A percentile compares a stretch with the other conserved stretches of the same genome.
phyloP scores from a whole-genome alignment of 768 basidiomycete species.

The Naganishia onofrii region DNA sequence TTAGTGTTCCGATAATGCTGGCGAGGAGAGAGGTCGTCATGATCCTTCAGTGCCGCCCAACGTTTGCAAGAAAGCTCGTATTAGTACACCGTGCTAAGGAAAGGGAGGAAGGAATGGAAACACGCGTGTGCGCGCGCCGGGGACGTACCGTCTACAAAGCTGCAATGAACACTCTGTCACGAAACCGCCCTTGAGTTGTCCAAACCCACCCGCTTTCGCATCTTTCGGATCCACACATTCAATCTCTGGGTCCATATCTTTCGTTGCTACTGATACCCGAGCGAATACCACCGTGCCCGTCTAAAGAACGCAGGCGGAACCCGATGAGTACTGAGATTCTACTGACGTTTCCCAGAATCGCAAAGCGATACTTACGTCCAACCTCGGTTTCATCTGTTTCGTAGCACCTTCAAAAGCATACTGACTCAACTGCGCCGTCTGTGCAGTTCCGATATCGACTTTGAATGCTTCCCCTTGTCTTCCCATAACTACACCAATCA shows the following conservation, averaged over 20 bases:
- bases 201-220: constrained; percentile 86
- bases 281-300: constrained; percentile 88
- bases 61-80: too few relatives aligned
- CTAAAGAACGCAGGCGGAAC: constrained; percentile 53
- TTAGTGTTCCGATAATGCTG: constrained; percentile 62
- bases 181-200: constrained; percentile 87
- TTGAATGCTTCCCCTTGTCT: constrained; percentile 84
- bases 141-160: constrained; percentile 80
- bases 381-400: constrained; percentile 86
- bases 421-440: constrained; percentile 77
- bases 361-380: constrained; percentile 63
- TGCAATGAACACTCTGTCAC: constrained; percentile 75
- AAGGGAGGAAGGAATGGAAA: background rate
- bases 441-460: constrained; percentile 88
- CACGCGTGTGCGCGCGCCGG: too few relatives aligned
- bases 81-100: too few relatives aligned
- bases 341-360: too few relatives aligned
- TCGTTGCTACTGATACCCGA: constrained; percentile 85
- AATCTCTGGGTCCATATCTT: constrained; percentile 97
- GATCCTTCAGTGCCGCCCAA: too few relatives aligned
- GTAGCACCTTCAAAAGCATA: constrained; percentile 95
- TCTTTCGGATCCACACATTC: constrained; percentile 95
- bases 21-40: constrained; percentile 74
- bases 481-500: constrained; percentile 76
- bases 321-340: too few relatives aligned